phyloP scores from a whole-genome alignment of 179 eudicot genomes.

The Silene vulgaris region DNA sequence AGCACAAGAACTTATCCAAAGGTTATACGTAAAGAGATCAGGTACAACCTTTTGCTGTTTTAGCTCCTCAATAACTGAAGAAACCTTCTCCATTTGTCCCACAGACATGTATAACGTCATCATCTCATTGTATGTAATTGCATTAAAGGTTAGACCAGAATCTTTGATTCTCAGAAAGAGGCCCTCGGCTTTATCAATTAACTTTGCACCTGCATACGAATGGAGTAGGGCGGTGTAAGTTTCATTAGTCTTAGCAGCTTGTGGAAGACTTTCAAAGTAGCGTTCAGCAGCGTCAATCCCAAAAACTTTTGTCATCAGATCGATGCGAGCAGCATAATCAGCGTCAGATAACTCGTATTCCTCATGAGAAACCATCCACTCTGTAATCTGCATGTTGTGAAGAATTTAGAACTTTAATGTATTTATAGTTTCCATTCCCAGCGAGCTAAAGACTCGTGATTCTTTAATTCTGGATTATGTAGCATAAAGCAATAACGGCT shows the following conservation, averaged over 20 bases:
- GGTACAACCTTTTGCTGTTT: slow-evolving; percentile 56
- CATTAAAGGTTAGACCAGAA: slow-evolving; percentile 50
- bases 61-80: slow-evolving; percentile 58
- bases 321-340: slow-evolving; percentile 75
- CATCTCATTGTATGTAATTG: slow-evolving; percentile 81
- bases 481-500: background rate
- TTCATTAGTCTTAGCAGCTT: slow-evolving; percentile 60
- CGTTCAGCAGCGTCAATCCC: slow-evolving; percentile 91
- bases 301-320: slow-evolving; percentile 81
- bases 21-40: slow-evolving; percentile 77
- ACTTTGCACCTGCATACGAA: slow-evolving; percentile 60
- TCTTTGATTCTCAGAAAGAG: slow-evolving; percentile 58
- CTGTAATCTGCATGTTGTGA: slow-evolving; percentile 63
- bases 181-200: slow-evolving; percentile 57
- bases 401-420: slow-evolving; percentile 7
- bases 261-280: slow-evolving; percentile 71
- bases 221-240: slow-evolving; percentile 89
- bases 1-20: slow-evolving; percentile 89
- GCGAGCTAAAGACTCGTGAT: background rate
- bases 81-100: slow-evolving; percentile 81
- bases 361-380: slow-evolving; percentile 78
- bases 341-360: slow-evolving; percentile 65
- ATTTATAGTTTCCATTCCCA: background rate
- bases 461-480: background rate
- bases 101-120: slow-evolving; percentile 89